Base-by-base conservation (phyloP, 2,329 filamentous ascomycete genomes). In the Stagonosporopsis vannaccii region DNA sequence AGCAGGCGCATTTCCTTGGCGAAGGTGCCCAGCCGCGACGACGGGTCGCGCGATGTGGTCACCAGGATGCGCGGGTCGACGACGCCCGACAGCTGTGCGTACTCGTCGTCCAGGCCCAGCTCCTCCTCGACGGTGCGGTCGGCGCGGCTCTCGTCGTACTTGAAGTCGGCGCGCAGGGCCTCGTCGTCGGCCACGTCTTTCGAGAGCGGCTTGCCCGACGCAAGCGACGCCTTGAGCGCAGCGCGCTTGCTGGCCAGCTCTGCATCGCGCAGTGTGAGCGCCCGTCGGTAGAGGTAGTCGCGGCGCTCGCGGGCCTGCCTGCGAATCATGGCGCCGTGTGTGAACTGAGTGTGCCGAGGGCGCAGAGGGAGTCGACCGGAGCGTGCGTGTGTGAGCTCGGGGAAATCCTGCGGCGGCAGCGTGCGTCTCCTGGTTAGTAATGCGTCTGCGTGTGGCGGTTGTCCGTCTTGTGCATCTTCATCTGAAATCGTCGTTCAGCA, bases 211-310 rank as follows among this genome's bases (percentile, higher is more conserved):
- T 95, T 96, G 62, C 95, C 95, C 9, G 90, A 91, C 20, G 95
- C 94, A 46, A 98, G 83, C 9, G 93, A 92, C 30, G 89, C 87
- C 74, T 93, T 90, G 51, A 99, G 80, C 74, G 96, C 91, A 35
- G 93, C 90, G 68, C 94, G 84, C 77, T 97, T 97, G 75, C 96
- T 91, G 54, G 90, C 90, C 63, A 96, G 96, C 71, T 97, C 94
- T 59, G 94, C 94, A 79, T 97, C 92, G 46, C 69, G 66, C n/a
- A 75, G 66, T 20, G 92, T 88, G 55, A 97, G 84, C 33, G 95
- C 94, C 71, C 91, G 89, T 58, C 94, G 87, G 77, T 71, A 72
- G 68, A 99, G 87, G 77, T 98, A 96, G 74, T 96, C 91, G 67
- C 90, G 84, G 68, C 91, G 84, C 77, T 93, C 87, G 66, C 90